Base-by-base conservation (phyloP, 371 early-diverging fungal genomes). In the Mortierella sp. region DNA sequence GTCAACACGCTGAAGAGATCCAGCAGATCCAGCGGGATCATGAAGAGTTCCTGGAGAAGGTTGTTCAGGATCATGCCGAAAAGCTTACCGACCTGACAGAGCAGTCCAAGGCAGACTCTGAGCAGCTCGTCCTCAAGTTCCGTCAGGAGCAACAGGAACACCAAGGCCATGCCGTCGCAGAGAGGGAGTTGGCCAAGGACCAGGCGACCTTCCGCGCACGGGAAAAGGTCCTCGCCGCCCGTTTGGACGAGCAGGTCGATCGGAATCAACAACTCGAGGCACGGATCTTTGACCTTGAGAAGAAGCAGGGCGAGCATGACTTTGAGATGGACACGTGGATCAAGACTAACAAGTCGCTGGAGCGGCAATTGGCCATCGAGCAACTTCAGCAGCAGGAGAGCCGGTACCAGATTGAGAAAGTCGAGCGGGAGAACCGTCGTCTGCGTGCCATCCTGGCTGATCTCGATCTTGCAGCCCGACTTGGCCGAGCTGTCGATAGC, bases 311-410 rank as follows among this genome's bases (percentile, higher is more conserved):
- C 16, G 56, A 43, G 5, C 68, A 77, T 24, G 77, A 77, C 21
- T 77, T 77, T 4, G 84, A 83, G 24, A 43, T 43, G 44, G 78
- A 79, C 2, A 16, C 77, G 8, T 83, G 80, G 84, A 51, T 6
- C 27, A 48, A 68, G 70, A 71, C 68, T 29, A 72, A 72, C 38
- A 46, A 65, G n/a, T 83, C 84, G 5, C 44, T 83, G 44, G 84
- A 83, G 29, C 80, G 84, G 44, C 84, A 83, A 48, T 27, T 83
- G 27, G 74, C 80, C 58, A 80, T 83, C 49, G 84, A 83, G 41
- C 74, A 74, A 32, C 65, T 83, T 46, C 77, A 83, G 49, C 80
- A 77, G 18, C 75, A 83, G 70, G 84, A 83, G 55, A 71, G 60
- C 27, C 43, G 38, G 21, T 80, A 76, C 70, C 71, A 48, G 73